Percentiles rank a stretch among this genome's conserved stretches.
Evolutionary conservation across 352 stramenopile genomes (phyloP).

Genomic region (Peronospora belbahrii): DNA sequence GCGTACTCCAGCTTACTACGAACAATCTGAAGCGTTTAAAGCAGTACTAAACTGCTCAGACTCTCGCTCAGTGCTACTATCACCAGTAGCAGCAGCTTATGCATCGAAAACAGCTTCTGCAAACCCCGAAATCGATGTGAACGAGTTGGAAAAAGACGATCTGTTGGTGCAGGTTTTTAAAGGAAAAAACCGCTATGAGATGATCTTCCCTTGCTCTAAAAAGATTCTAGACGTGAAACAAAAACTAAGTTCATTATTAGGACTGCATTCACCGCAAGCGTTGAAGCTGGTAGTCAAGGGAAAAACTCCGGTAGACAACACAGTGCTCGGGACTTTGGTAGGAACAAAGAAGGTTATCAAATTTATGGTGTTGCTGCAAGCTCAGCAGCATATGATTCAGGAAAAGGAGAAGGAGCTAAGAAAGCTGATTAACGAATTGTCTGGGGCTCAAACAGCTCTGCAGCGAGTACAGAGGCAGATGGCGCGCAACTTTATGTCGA

Average conservation of each 20-base stretch:
- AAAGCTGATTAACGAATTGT: constrained; percentile 55
- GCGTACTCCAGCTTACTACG: constrained; percentile 28
- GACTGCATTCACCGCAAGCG: constrained; percentile 27
- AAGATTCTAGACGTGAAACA: constrained; percentile 40
- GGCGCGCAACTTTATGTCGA: constrained; percentile 39
- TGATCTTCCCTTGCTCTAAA: constrained; percentile 28
- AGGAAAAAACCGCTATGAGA: constrained; percentile 51
- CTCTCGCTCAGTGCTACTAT: background rate
- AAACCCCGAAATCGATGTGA: constrained; percentile 25
- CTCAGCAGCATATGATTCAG: constrained; percentile 46
- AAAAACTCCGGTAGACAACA: constrained; percentile 42
- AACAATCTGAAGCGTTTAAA: constrained; percentile 4
- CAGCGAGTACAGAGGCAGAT: constrained; percentile 37
- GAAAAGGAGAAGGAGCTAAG: constrained; percentile 63
- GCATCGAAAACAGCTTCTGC: background rate
- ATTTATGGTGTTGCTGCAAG: constrained; percentile 62
- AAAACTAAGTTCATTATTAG: constrained; percentile 38
- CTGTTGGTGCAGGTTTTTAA: constrained; percentile 47
- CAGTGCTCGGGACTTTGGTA: constrained; percentile 13
- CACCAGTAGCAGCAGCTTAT: background rate
- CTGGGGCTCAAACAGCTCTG: constrained; percentile 24
- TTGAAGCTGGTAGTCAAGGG: constrained; percentile 59
- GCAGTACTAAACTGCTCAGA: background rate
- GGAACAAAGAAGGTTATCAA: constrained; percentile 34
- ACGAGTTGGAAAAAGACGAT: constrained; percentile 32